Base-by-base conservation (phyloP, 306 rosid genomes). In the Betula pendula region DNA sequence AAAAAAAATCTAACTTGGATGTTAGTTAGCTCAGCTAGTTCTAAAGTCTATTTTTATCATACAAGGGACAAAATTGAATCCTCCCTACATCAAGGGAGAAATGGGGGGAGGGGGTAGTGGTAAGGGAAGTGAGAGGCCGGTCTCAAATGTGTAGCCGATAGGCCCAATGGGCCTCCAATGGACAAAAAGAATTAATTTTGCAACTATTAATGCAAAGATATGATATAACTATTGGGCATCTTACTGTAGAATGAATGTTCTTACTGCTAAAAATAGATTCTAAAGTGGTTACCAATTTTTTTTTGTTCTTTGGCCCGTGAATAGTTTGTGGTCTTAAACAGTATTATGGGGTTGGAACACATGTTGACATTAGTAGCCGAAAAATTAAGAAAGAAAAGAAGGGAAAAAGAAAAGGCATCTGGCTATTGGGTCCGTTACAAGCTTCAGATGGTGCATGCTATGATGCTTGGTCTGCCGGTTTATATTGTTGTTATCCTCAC, bases 301-400 rank as follows among this genome's bases (percentile, higher is more conserved):
- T 2, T 11, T 2, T 56, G 15, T 56, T 9, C 15, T 25, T 24
- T 25, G 12, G 63, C 29, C 31, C 33, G 9, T 22, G 62, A 22
- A 22, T 27, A 24, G 29, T 9, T 56, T 27, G 7, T 13, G 59
- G 49, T 76, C 53, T 48, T 53, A 22, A 74, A 45, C 66, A n/a
- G 27, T 14, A 68, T 77, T 45, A 31, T 16, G 47, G 35, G 53
- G 25, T 67, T 14, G 77, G 69, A 58, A 67, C 42, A 38, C 42
- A 6, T 53, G 13, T 29, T 24, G 44, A 38, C 42, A 38, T 38
- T 38, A 38, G 42, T 38, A 38, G 42, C 42, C 7, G 42, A 29
- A 29, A 29, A 0, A 29, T 1, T 1, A 29, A 29, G 1, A 29
- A 29, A 29, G 7, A 38, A 38, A 38, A 6, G 6, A 38, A 38